Base-by-base conservation (phyloP, 257 asterid species). In the Capsicum chinense region DNA sequence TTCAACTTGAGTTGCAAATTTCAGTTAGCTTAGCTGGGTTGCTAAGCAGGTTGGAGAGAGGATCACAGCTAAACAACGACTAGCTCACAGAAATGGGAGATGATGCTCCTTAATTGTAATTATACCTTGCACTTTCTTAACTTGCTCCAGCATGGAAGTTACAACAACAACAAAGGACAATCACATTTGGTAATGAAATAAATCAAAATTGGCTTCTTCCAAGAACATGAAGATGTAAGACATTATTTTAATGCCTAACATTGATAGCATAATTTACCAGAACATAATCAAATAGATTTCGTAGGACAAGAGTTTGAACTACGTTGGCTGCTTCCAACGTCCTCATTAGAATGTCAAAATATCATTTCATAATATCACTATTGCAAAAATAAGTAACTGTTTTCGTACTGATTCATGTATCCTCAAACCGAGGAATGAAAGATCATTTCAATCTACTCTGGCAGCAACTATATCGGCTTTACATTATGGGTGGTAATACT, bases 401-500 rank as follows among this genome's bases (percentile, higher is more conserved):
- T 11, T 15, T 39, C 9, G 3, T 44, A 17, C 57, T 70, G 56
- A 7, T 42, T 9, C 15, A 17, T 79, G 67, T 57, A 57, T n/a
- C 59, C 19, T 59, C 71, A 59, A 35, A 48, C 9, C n/a, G 58
- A 44, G 57, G 21, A 35, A 68, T n/a, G 80, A 19, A 19, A 39
- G 60, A 48, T 39, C 80, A 19, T 63, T 16, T 42, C 70, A 57
- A 58, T 58, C 83, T 59, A 63, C 14, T 44, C 26, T 12, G 21
- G 13, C 52, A 14, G 9, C 11, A 82, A 66, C 54, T 76, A 64
- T n/a, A 5, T 39, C 62, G 66, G 85, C 44, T 47, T 83, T 84
- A 87, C 86, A 76, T 64, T 86, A 92, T 89, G 84, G 87, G 82
- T 92, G 97, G 86, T 95, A 95, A 26, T 26, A 26, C 26, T 26